Evolutionary conservation across 768 basidiomycete species (phyloP), one percentile per base, ranked within the genome.

Genomic region (Kwoniella bestiolae): DNA sequence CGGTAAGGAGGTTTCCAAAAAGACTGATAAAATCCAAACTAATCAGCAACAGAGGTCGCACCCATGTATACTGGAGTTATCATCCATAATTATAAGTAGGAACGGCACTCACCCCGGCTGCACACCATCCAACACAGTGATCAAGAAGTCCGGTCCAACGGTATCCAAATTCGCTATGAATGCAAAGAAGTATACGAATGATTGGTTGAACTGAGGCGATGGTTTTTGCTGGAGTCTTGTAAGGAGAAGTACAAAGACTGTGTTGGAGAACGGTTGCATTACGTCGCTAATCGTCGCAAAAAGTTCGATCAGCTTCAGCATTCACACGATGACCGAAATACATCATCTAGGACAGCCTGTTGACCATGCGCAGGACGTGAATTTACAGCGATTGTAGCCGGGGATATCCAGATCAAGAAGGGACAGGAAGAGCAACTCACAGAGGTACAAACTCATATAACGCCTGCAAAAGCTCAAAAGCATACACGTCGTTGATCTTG

Each of bases 181-280:
- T 31, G 90, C 82, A 67, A 94, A 77, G 82, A 95, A 95, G 73
- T 86, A 84, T 4, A 90, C 85, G 77, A 97, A 90, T 53, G 88
- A 85, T 79, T 92, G 91, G 7, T 88, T 87, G 79, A 89, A 97
- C 79, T 88, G 90, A 70, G 94, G 90, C 21, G 94, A 95, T 81
- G 93, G 93, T 82, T 86, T 91, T 23, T 87, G 85, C 72, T 94
- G 93, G 84, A 98, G 85, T 51, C 94, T 86, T 3, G 87, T 94
- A 34, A 97, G 84, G 8, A 97, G 84, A n/a, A 83, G 76, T 29
- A 89, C 89, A 81, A 94, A 84, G 59, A 85, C 73, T 8, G 87
- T 87, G 67, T 88, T 89, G 79, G 92, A 85, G 82, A 90, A 93
- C 41, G 86, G 87, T 60, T 86, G 85, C 72, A 95, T 84, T 23